Conservation (phyloP, 78 protist genomes). For the Tieghemostelium lacteum region DNA sequence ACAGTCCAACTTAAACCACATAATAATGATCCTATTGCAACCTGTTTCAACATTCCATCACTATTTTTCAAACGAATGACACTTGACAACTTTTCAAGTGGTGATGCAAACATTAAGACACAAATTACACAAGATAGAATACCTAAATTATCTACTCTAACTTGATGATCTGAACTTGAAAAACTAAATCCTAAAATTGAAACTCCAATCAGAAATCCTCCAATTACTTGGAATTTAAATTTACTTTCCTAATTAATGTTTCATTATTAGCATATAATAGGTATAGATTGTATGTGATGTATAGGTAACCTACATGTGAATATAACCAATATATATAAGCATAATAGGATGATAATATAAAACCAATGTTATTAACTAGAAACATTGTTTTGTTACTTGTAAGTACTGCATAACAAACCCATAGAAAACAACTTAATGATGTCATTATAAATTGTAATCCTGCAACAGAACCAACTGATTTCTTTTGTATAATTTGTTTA, state of each 20-base stretch:
- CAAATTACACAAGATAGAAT: slow-evolving; percentile 13
- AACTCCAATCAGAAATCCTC: not conserved
- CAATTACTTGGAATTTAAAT: not conserved
- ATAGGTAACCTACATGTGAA: not conserved
- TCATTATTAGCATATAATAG: not conserved
- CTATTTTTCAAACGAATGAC: slow-evolving; percentile 20
- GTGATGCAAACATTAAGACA: slow-evolving; percentile 48
- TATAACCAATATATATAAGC: slow-evolving; percentile 7
- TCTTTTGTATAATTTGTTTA: slow-evolving; percentile 3
- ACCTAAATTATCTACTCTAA: slow-evolving; percentile 13
- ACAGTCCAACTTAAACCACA: slow-evolving; percentile 29
- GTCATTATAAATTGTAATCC: slow-evolving; percentile 42
- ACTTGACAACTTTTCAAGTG: slow-evolving; percentile 12
- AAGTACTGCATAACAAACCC: slow-evolving; percentile 20
- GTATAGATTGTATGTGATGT: no score
- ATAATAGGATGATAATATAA: slow-evolving; percentile 12
- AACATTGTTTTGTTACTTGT: slow-evolving; percentile 16
- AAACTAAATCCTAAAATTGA: not conserved
- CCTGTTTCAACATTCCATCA: slow-evolving; percentile 31
- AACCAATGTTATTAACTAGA: slow-evolving; percentile 13
- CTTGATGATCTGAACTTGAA: not conserved
- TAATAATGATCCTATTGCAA: slow-evolving; percentile 11
- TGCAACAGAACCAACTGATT: slow-evolving; percentile 31
- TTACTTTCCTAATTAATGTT: not conserved
- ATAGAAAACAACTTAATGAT: slow-evolving; percentile 15